A percentile compares a stretch with the other conserved stretches of the same genome.
phyloP scores from a whole-genome alignment of 23 red algal genomes.

The Agarophyton chilense region DNA sequence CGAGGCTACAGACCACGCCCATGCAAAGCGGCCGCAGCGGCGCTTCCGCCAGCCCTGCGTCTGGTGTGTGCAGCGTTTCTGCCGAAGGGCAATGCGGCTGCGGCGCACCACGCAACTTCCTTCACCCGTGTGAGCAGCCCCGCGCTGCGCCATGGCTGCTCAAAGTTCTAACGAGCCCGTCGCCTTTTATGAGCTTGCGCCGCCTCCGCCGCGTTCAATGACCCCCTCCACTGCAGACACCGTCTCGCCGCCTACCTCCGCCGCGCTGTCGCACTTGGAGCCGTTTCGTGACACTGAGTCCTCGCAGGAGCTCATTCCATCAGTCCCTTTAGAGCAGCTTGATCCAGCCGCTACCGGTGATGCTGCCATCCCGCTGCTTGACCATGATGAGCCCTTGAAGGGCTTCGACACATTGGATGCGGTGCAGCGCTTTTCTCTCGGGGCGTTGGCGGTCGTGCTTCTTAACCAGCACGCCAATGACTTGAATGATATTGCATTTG shows the following conservation, averaged over 20 bases:
- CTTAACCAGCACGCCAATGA: slow-evolving; percentile 42
- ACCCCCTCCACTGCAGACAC: not conserved
- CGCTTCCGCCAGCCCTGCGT: too few species aligned
- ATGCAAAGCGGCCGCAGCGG: too few species aligned
- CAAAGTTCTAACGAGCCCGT: not conserved
- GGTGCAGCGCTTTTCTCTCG: slow-evolving; percentile 76
- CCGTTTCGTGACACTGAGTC: not conserved
- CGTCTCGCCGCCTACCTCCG: not conserved
- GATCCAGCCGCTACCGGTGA: not conserved
- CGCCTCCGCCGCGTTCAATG: not conserved
- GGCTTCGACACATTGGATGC: slow-evolving; percentile 75
- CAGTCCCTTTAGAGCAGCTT: not conserved
- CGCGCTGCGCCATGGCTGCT: slow-evolving; percentile 21
- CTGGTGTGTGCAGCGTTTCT: too few species aligned
- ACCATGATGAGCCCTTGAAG: slow-evolving; percentile 20
- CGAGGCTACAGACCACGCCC: too few species aligned
- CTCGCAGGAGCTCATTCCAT: not conserved
- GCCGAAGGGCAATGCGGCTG: too few species aligned
- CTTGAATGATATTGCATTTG: slow-evolving; percentile 65
- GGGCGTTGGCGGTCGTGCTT: slow-evolving; percentile 59
- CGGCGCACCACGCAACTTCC: too few species aligned
- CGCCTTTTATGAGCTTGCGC: not conserved
- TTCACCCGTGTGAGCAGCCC: not conserved
- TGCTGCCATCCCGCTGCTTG: not conserved
- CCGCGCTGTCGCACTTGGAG: not conserved